These are phyloP conservation scores for Hypomyces perniciosus DNA, from an alignment of 2,329 filamentous ascomycete genomes.

Conservation along the genomic window DNA sequence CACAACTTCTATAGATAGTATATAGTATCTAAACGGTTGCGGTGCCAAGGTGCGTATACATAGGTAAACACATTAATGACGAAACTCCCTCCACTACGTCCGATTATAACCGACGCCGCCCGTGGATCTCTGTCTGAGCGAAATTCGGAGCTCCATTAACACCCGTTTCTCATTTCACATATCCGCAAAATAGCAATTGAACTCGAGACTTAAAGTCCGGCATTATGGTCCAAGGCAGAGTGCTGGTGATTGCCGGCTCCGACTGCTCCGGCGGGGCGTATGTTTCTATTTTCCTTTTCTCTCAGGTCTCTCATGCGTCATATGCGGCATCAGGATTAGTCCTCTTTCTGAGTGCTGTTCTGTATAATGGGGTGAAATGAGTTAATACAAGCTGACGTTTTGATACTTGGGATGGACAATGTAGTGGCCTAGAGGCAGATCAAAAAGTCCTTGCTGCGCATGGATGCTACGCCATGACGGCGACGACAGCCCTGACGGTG, in stretches of 20 bases:
- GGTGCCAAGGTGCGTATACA: not conserved
- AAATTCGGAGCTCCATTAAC: not conserved
- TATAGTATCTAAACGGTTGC: too few relatives aligned
- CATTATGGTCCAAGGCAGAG: constrained; percentile 40
- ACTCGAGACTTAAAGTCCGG: not conserved
- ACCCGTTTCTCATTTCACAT: not conserved
- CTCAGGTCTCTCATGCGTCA: constrained; percentile 5
- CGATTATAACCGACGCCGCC: not conserved
- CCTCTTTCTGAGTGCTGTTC: not conserved
- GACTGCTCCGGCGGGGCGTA: constrained; percentile 87
- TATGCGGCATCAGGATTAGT: not conserved
- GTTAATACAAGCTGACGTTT: not conserved
- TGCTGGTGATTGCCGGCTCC: constrained; percentile 80
- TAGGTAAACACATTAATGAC: not conserved
- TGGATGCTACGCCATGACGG: constrained; percentile 92
- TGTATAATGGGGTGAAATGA: not conserved
- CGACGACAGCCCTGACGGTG: constrained; percentile 90
- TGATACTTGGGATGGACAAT: not conserved
- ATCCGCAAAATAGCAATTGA: not conserved
- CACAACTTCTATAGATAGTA: not conserved
- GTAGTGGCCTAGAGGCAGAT: constrained; percentile 86
- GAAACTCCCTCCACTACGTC: not conserved
- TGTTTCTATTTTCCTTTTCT: constrained; percentile 25
- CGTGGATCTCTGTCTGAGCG: not conserved
- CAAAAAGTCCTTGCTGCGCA: constrained; percentile 91